phyloP scores from a whole-genome alignment of 768 basidiomycete genomes.

The Serendipita vermifera region DNA sequence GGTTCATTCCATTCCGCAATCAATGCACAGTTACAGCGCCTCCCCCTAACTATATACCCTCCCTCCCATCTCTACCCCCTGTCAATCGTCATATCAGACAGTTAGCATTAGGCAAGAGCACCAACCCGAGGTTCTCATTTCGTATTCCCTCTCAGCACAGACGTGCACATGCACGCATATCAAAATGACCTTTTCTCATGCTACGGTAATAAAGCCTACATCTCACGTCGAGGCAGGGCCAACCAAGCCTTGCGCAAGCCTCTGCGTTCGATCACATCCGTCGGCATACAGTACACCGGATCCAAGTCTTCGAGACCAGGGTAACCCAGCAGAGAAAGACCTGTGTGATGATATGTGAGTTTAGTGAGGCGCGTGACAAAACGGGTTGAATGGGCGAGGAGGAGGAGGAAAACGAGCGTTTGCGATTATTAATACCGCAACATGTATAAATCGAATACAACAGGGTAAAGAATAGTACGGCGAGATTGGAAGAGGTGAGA shows the following conservation, averaged over 20 bases:
- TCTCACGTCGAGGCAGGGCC: slow-evolving; percentile 27
- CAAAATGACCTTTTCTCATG: too few species aligned
- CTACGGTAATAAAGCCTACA: slow-evolving; percentile 4
- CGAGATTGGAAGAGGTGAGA: neutral
- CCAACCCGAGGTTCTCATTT: too few species aligned
- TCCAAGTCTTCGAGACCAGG: slow-evolving; percentile 75
- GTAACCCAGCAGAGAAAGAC: slow-evolving; percentile 79
- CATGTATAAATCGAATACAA: neutral
- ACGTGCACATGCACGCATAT: too few species aligned
- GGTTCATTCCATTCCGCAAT: too few species aligned
- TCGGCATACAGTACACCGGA: slow-evolving; percentile 95
- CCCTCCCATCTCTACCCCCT: too few species aligned
- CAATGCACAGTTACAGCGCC: too few species aligned
- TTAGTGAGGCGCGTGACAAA: neutral
- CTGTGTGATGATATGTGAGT: slow-evolving; percentile 25
- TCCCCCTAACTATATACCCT: too few species aligned
- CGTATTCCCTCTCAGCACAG: too few species aligned
- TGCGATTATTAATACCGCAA: too few species aligned
- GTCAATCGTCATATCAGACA: too few species aligned
- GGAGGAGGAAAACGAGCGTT: too few species aligned
- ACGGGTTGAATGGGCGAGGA: neutral
- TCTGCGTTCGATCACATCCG: slow-evolving; percentile 48
- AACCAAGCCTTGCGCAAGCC: slow-evolving; percentile 60
- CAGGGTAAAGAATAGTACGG: neutral
- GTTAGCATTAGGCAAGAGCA: too few species aligned